These are phyloP conservation scores for Prunus mume DNA, from an alignment of 306 rosid species.

Conservation along the genomic window DNA sequence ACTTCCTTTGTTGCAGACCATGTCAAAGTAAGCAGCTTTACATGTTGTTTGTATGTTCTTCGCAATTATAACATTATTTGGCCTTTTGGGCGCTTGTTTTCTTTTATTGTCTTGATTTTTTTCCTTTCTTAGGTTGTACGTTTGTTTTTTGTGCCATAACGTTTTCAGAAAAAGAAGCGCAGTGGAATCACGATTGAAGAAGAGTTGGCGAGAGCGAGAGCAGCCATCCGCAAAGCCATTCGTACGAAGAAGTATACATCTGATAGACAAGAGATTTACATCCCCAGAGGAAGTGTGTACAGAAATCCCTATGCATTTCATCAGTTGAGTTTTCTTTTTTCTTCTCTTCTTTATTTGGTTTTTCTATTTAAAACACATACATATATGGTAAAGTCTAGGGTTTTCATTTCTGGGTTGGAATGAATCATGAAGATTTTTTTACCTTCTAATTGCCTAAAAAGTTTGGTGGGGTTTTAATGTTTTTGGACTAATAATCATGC, in stretches of 20 bases:
- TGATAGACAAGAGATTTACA: conserved; percentile 19
- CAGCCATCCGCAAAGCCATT: conserved; percentile 20
- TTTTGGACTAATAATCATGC: background rate
- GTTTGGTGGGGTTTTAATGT: background rate
- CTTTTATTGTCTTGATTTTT: background rate
- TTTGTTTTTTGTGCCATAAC: background rate
- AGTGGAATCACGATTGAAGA: conserved; percentile 18
- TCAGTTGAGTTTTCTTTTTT: conserved; percentile 20
- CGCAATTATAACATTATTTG: background rate
- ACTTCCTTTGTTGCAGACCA: conserved; percentile 1
- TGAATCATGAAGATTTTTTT: no score
- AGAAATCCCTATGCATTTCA: conserved; percentile 28
- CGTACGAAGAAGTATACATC: conserved; percentile 16
- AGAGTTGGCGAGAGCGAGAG: conserved; percentile 28
- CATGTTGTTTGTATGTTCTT: background rate
- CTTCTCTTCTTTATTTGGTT: background rate
- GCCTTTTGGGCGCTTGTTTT: background rate
- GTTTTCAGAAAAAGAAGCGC: background rate
- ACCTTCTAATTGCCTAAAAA: background rate
- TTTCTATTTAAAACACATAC: no score
- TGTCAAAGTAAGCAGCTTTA: conserved; percentile 14
- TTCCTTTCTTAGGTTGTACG: background rate
- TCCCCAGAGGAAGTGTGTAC: conserved; percentile 27
- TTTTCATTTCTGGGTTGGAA: background rate
- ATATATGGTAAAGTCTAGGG: background rate